Conservation (phyloP, 768 basidiomycete genomes). For the Suillus plorans region DNA sequence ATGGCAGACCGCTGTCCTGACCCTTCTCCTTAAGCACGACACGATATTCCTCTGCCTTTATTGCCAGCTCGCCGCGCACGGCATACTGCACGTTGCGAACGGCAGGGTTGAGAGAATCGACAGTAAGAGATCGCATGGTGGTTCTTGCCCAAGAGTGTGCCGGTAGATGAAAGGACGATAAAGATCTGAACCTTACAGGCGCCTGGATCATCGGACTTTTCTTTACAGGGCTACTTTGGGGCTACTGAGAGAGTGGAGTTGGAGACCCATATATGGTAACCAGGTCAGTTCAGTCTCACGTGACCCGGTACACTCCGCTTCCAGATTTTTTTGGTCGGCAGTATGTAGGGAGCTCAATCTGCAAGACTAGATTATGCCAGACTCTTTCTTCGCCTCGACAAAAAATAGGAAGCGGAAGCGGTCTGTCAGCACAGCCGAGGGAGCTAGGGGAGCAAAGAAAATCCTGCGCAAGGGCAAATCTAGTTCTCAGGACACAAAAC, state of each 20-base stretch:
- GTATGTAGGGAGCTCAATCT: not conserved
- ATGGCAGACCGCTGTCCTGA: conserved; percentile 61
- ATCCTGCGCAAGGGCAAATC: conserved; percentile 15
- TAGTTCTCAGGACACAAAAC: conserved; percentile 18
- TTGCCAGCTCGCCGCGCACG: conserved; percentile 94
- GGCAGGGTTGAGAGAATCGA: conserved; percentile 77
- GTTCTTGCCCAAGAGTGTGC: conserved; percentile 6
- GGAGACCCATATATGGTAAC: not conserved
- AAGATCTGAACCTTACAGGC: not conserved
- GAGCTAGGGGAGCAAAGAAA: conserved; percentile 24
- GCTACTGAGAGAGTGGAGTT: not conserved
- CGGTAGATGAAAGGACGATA: conserved; percentile 8
- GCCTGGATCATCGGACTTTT: conserved; percentile 4
- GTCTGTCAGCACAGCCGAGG: conserved; percentile 31
- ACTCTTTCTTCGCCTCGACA: conserved; percentile 72
- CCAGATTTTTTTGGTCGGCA: conserved; percentile 24
- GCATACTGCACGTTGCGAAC: conserved; percentile 92
- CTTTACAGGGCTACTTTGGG: not conserved
- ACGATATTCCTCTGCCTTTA: conserved; percentile 85
- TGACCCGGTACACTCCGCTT: conserved; percentile 16
- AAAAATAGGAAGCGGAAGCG: conserved; percentile 68
- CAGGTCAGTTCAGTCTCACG: conserved; percentile 1
- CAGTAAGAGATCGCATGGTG: conserved; percentile 58
- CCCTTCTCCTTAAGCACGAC: conserved; percentile 60
- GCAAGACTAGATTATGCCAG: conserved; percentile 54